These are phyloP conservation scores for Cladosporium sp. DNA, from an alignment of 2,329 filamentous ascomycete genomes.

Conservation along the genomic window DNA sequence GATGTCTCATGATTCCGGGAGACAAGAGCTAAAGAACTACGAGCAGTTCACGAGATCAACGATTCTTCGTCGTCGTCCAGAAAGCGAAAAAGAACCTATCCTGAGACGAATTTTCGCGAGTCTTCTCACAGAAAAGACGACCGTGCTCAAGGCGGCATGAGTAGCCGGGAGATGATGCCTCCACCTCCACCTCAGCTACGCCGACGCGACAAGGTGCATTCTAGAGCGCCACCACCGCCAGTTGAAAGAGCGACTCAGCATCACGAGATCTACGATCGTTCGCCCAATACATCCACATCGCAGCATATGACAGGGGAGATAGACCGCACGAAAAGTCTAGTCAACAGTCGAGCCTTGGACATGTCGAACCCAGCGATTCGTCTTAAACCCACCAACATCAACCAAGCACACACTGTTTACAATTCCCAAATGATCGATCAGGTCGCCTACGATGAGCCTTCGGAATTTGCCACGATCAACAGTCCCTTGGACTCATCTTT, in stretches of 20 bases:
- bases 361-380: neutral
- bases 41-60: slow-evolving; percentile 6
- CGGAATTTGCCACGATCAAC: neutral
- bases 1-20: neutral
- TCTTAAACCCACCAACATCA: neutral
- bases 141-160: slow-evolving; percentile 12
- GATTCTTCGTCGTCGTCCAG: slow-evolving; percentile 30
- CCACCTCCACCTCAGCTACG: slow-evolving; percentile 32
- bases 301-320: neutral
- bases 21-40: neutral
- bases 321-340: neutral
- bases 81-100: slow-evolving; percentile 34
- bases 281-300: neutral
- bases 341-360: neutral
- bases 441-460: neutral
- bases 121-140: neutral
- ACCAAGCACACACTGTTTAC: neutral
- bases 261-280: neutral
- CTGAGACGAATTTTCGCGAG: slow-evolving; percentile 21
- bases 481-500: neutral
- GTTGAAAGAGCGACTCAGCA: neutral
- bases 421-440: neutral
- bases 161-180: slow-evolving; percentile 41
- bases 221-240: neutral
- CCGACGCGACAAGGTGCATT: neutral